Evolutionary conservation across 805 yeast species (phyloP), one percentile per base, ranked within the genome.

Genomic region (Wickerhamomyces queroliae): DNA sequence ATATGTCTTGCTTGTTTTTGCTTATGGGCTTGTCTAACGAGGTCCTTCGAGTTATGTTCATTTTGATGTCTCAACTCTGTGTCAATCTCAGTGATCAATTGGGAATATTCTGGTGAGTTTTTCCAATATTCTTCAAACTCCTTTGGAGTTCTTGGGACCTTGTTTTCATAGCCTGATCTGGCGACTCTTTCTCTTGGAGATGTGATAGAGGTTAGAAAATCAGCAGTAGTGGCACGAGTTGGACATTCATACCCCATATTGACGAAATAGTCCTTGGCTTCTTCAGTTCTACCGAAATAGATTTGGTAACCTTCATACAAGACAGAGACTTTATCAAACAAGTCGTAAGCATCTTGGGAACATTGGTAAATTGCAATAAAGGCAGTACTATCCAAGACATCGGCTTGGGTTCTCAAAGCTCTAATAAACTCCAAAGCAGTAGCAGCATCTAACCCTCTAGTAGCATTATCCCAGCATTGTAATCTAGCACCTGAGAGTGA

Each of bases 371-470:
- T 75, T 16, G 83, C 78, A 41, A 80, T 72, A 31, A 77, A 56
- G 3, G 80, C 73, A 7, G 81, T 67, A 11, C 67, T 62, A 11
- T 67, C 63, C 23, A 64, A 51, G 20, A 76, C 56, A 33, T 68
- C 63, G 7, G 78, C 74, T n/a, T 69, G 61, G 7, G 74, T 64
- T 47, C 69, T 71, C 42, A 74, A 59, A 25, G 78, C 76, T 47
- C 69, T 59, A 32, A 72, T 67, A 39, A 73, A 74, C 46, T 74
- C 78, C 46, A 71, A 60, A 16, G 80, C 79, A 32, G 79, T 73
- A 18, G 80, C 78, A 12, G 81, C 63, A 61, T 75, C 81, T 52
- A 75, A 66, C 44, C 81, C 81, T 64, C 80, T 69, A 16, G 81
- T 75, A 9, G 80, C 71, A 45, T 75, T 75, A 62, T 75, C 75